These are phyloP conservation scores for Umbelopsis sp. DNA, from an alignment of 192 early-diverging fungal genomes.

Conservation along the genomic window DNA sequence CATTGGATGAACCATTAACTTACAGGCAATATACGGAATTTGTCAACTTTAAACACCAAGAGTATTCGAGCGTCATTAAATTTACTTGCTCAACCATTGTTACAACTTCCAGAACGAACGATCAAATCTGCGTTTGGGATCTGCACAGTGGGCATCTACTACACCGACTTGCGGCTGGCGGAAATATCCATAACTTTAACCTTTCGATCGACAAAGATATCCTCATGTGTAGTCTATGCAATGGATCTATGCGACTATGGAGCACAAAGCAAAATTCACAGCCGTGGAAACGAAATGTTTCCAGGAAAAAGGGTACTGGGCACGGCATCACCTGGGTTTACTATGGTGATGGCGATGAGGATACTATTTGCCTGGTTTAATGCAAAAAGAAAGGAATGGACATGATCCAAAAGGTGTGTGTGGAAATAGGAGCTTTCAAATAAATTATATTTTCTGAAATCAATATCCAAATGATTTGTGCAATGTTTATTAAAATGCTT, in stretches of 20 bases:
- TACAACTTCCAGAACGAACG: neutral
- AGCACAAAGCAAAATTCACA: neutral
- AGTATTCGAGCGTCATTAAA: neutral
- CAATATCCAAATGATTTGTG: too few species aligned
- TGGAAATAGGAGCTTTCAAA: too few species aligned
- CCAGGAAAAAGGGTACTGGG: neutral
- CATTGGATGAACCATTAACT: constrained; percentile 11
- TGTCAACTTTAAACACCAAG: neutral
- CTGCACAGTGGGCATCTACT: neutral
- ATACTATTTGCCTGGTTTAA: neutral
- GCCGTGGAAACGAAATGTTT: neutral
- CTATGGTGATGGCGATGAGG: neutral
- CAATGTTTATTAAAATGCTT: too few species aligned
- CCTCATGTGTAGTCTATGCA: neutral
- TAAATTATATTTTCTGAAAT: too few species aligned
- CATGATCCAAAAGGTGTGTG: too few species aligned
- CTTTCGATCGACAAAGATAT: neutral
- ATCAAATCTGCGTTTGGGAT: constrained; percentile 7
- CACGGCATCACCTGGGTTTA: constrained; percentile 1
- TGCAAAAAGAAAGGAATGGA: too few species aligned
- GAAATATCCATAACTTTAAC: neutral
- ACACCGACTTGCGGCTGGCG: neutral
- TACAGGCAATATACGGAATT: neutral
- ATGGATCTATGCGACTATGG: constrained; percentile 1
- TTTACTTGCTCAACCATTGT: neutral